phyloP scores from a whole-genome alignment of 192 early-diverging fungal species.

The Rhizophagus clarus region DNA sequence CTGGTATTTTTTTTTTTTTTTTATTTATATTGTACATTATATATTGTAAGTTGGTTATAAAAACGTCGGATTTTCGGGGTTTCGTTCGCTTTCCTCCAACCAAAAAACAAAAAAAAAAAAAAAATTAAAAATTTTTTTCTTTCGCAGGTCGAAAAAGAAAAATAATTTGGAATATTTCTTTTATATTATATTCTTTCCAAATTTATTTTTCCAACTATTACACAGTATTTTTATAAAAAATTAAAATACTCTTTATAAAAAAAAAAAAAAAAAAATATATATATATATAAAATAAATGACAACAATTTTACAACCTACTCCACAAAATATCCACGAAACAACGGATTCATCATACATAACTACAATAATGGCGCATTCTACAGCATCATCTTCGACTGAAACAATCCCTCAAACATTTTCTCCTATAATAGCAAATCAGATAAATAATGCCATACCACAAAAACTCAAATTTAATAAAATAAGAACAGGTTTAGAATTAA shows the following conservation, averaged over 20 bases:
- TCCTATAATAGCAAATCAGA: background rate
- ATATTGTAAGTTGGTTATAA: background rate
- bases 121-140: background rate
- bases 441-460: background rate
- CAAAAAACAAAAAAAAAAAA: background rate
- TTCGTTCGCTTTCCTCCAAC: background rate
- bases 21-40: too few species aligned
- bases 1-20: too few species aligned
- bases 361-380: background rate
- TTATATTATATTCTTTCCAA: background rate
- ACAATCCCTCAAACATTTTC: background rate
- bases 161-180: background rate
- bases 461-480: background rate
- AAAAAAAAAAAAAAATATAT: background rate
- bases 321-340: background rate
- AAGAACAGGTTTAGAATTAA: conserved; percentile 5
- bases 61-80: background rate
- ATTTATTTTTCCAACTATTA: background rate
- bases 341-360: background rate
- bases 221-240: too few species aligned
- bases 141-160: background rate
- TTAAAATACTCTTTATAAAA: background rate
- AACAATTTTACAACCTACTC: background rate
- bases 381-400: background rate
- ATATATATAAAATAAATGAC: background rate